These are phyloP conservation scores for Naganishia antarctica DNA, from an alignment of 768 basidiomycete genomes.

Conservation along the genomic window DNA sequence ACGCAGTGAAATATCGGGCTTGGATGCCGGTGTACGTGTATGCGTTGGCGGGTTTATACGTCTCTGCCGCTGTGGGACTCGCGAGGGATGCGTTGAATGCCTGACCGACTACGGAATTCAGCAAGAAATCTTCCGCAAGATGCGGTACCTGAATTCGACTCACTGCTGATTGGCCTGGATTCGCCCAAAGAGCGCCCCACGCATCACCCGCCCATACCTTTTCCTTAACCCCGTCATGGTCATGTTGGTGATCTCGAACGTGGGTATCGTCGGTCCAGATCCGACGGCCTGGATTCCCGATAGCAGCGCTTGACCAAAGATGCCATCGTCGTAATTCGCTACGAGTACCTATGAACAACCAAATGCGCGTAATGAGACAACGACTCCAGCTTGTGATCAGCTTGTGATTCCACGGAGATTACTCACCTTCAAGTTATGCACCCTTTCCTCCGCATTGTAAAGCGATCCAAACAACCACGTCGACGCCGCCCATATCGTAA, in stretches of 20 bases:
- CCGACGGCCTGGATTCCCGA: neutral
- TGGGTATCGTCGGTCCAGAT: neutral
- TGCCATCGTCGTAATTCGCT: neutral
- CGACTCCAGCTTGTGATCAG: too few relatives aligned
- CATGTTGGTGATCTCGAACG: neutral
- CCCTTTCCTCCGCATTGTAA: neutral
- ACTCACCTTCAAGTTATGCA: slow-evolving; percentile 3
- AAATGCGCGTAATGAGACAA: too few relatives aligned
- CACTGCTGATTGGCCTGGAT: slow-evolving; percentile 8
- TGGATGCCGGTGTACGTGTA: slow-evolving; percentile 18
- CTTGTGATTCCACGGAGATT: too few relatives aligned
- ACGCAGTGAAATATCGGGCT: slow-evolving; percentile 9
- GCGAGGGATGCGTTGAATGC: neutral
- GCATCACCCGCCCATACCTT: slow-evolving; percentile 14
- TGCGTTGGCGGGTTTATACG: slow-evolving; percentile 1
- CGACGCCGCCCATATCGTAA: slow-evolving; percentile 3
- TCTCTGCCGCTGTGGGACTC: neutral
- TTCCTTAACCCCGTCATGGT: neutral
- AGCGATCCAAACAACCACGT: slow-evolving; percentile 21
- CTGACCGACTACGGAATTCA: neutral
- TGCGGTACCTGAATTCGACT: neutral
- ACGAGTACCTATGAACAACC: neutral
- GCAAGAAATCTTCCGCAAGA: neutral
- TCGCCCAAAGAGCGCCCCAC: slow-evolving; percentile 12
- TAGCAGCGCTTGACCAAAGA: neutral